Evolutionary conservation across 2,329 filamentous ascomycete species (phyloP).

Genomic region (Microdochium trichocladiopsis): DNA sequence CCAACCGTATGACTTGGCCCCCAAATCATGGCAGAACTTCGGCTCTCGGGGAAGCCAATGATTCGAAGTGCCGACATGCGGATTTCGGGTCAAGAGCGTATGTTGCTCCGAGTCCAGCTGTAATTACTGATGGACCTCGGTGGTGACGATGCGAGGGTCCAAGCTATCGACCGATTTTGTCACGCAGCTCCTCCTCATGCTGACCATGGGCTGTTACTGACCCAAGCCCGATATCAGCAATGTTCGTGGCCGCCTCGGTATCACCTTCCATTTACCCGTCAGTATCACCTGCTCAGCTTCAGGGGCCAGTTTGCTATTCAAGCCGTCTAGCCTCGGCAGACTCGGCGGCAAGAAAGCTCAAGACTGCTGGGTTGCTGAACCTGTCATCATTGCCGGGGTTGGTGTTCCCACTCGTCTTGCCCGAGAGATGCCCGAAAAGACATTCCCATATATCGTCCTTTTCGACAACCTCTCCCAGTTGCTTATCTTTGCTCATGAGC

Average conservation of each 20-base stretch:
- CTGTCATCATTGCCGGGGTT: slow-evolving; percentile 13
- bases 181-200: no score
- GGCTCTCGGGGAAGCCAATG: no score
- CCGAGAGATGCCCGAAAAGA: slow-evolving; percentile 60
- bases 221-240: no score
- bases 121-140: no score
- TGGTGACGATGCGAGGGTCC: no score
- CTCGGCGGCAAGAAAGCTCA: slow-evolving; percentile 35
- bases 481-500: slow-evolving; percentile 62
- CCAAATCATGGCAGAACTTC: neutral
- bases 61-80: no score
- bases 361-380: slow-evolving; percentile 24
- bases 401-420: slow-evolving; percentile 11
- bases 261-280: no score
- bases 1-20: neutral
- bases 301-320: neutral
- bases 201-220: no score
- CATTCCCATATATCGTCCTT: slow-evolving; percentile 82
- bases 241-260: no score
- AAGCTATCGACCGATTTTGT: no score
- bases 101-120: no score
- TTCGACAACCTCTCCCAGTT: slow-evolving; percentile 72
- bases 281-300: neutral
- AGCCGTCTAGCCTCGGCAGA: slow-evolving; percentile 30
- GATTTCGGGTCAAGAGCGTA: no score